A percentile compares a stretch with the other conserved stretches of the same genome.
Conservation (phyloP, 352 stramenopile species). For the Phytophthora gonapodyides region DNA sequence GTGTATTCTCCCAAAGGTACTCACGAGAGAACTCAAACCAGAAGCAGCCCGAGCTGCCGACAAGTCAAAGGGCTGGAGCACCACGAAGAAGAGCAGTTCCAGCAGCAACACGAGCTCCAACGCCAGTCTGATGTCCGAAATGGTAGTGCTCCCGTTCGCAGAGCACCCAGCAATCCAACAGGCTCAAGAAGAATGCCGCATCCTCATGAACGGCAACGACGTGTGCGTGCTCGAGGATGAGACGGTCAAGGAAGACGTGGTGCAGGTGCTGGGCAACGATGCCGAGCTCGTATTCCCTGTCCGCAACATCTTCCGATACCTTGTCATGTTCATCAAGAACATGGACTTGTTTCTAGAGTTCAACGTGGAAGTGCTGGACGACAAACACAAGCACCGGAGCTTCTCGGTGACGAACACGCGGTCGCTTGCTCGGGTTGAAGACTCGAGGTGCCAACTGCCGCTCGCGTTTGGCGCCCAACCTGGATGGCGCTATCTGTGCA, state of each 20-base stretch:
- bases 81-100: conserved; percentile 23
- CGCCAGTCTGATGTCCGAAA: conserved; percentile 23
- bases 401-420: conserved; percentile 74
- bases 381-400: conserved; percentile 64
- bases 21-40: conserved; percentile 26
- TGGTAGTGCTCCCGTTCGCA: conserved; percentile 47
- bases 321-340: conserved; percentile 86
- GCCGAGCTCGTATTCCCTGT: conserved; percentile 72
- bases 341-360: conserved; percentile 78
- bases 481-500: conserved; percentile 76
- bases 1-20: conserved; percentile 52
- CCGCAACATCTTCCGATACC: conserved; percentile 75
- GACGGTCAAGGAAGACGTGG: conserved; percentile 77
- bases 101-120: conserved; percentile 19
- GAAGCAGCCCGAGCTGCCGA: conserved; percentile 2
- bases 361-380: conserved; percentile 69
- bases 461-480: conserved; percentile 44
- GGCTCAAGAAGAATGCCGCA: conserved; percentile 65
- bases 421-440: conserved; percentile 65
- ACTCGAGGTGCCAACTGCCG: conserved; percentile 60
- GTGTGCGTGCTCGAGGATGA: conserved; percentile 73
- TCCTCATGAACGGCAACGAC: conserved; percentile 68
- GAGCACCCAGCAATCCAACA: conserved; percentile 56
- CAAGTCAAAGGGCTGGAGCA: conserved; percentile 16
- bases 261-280: conserved; percentile 71